Percentiles rank a stretch among this genome's conserved stretches.
Evolutionary conservation across 306 rosid genomes (phyloP).

Genomic region (Benincasa hispida): DNA sequence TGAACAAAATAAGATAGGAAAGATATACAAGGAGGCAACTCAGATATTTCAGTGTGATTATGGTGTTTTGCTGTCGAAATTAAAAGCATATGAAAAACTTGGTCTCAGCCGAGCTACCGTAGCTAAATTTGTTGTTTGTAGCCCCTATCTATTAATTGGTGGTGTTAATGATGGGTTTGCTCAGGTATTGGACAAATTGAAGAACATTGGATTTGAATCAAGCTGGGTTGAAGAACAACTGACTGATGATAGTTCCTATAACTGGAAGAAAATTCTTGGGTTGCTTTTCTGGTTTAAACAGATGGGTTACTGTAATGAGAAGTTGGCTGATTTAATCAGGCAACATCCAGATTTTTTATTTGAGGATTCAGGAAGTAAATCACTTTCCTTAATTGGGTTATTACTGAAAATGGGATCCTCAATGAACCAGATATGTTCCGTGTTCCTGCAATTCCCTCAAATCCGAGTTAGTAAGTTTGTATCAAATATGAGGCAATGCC

Average conservation of each 20-base stretch:
- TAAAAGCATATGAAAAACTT: slow-evolving; percentile 38
- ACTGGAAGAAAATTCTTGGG: slow-evolving; percentile 45
- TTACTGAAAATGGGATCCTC: slow-evolving; percentile 48
- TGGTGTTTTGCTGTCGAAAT: slow-evolving; percentile 44
- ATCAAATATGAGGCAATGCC: slow-evolving; percentile 39
- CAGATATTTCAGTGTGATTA: slow-evolving; percentile 27
- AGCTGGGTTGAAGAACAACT: no score
- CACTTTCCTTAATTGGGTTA: slow-evolving; percentile 39
- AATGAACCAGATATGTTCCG: slow-evolving; percentile 20
- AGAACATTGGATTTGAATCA: slow-evolving; percentile 27
- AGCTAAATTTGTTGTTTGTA: slow-evolving; percentile 22
- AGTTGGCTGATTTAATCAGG: slow-evolving; percentile 24
- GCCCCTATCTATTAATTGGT: slow-evolving; percentile 55
- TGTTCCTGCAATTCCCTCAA: slow-evolving; percentile 48
- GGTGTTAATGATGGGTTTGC: slow-evolving; percentile 29
- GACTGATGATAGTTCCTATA: slow-evolving; percentile 24
- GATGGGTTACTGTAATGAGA: slow-evolving; percentile 26
- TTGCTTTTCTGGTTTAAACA: slow-evolving; percentile 30
- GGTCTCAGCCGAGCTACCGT: slow-evolving; percentile 24
- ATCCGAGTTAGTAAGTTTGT: slow-evolving; percentile 29
- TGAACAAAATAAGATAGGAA: slow-evolving; percentile 40
- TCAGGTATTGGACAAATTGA: slow-evolving; percentile 36
- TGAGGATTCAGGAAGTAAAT: slow-evolving; percentile 48
- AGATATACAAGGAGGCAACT: slow-evolving; percentile 32
- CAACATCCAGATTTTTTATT: slow-evolving; percentile 37